A percentile compares a stretch with the other conserved stretches of the same genome.
Evolutionary conservation across 2,329 filamentous ascomycete species (phyloP).

Genomic region (Colletotrichum viniferum): DNA sequence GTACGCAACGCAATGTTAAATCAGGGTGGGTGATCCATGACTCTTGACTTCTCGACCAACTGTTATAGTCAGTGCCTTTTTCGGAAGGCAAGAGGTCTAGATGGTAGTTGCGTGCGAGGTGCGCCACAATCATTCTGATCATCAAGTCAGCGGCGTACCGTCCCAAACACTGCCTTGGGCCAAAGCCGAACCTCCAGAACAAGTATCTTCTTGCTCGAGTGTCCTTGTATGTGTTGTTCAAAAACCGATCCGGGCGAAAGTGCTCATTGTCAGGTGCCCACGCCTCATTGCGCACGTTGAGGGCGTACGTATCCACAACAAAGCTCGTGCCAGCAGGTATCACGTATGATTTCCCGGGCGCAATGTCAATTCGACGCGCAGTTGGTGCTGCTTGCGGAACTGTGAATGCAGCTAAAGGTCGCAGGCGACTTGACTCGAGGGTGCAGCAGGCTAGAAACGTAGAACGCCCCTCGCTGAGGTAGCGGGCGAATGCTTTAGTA

Average conservation of each 20-base stretch:
- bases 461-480: constrained; percentile 27
- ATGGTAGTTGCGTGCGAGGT: neutral
- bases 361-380: neutral
- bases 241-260: constrained; percentile 38
- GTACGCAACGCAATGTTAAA: neutral
- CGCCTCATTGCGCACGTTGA: constrained; percentile 42
- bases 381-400: neutral
- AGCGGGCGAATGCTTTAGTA: neutral
- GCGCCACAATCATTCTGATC: constrained; percentile 19
- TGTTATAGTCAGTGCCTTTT: neutral
- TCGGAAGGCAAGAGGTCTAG: neutral
- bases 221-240: constrained; percentile 1
- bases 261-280: constrained; percentile 40
- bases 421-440: constrained; percentile 42
- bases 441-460: constrained; percentile 38
- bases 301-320: constrained; percentile 45
- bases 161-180: constrained; percentile 46
- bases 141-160: constrained; percentile 43
- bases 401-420: constrained; percentile 33
- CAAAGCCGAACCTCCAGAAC: constrained; percentile 50
- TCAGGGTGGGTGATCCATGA: neutral
- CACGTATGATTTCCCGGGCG: constrained; percentile 28
- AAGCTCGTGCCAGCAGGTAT: constrained; percentile 43
- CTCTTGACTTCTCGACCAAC: neutral
- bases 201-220: constrained; percentile 34